phyloP scores from a whole-genome alignment of 345 rosid species.

The Euphorbia tirucalli region DNA sequence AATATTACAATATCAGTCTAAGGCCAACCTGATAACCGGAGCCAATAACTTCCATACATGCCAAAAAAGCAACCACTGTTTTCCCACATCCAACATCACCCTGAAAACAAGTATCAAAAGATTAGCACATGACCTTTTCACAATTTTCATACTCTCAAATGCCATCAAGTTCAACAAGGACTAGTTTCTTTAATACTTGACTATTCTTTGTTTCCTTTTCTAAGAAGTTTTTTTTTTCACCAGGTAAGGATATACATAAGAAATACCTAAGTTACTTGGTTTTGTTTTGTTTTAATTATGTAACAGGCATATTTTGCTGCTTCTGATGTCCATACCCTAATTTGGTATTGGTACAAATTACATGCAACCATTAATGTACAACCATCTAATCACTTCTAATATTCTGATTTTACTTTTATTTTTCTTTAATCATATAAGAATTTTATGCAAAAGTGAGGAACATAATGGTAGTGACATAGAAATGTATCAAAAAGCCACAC shows the following conservation, averaged over 20 bases:
- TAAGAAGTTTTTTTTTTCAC: background rate
- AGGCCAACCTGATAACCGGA: conserved; percentile 87
- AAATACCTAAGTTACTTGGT: background rate
- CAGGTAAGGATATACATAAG: background rate
- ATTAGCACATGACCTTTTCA: conserved; percentile 8
- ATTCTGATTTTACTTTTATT: background rate
- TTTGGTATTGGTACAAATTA: background rate
- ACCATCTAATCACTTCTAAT: background rate
- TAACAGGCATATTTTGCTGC: background rate
- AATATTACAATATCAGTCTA: conserved; percentile 5
- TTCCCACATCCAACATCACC: conserved; percentile 99
- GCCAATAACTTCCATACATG: conserved; percentile 93
- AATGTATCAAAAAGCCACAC: background rate
- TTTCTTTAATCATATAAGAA: background rate
- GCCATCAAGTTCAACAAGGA: background rate
- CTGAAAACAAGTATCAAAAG: conserved; percentile 36
- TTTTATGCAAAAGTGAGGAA: background rate
- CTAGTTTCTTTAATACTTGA: background rate
- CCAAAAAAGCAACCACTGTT: conserved; percentile 91
- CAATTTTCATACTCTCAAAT: background rate
- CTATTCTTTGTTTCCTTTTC: background rate
- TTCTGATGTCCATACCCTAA: background rate
- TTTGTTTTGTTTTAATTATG: background rate
- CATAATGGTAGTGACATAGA: background rate
- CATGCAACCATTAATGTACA: background rate